Evolutionary conservation across 495 filamentous ascomycete species (phyloP), one percentile per base, ranked within the genome.

Genomic region (Trichoderma virens): DNA sequence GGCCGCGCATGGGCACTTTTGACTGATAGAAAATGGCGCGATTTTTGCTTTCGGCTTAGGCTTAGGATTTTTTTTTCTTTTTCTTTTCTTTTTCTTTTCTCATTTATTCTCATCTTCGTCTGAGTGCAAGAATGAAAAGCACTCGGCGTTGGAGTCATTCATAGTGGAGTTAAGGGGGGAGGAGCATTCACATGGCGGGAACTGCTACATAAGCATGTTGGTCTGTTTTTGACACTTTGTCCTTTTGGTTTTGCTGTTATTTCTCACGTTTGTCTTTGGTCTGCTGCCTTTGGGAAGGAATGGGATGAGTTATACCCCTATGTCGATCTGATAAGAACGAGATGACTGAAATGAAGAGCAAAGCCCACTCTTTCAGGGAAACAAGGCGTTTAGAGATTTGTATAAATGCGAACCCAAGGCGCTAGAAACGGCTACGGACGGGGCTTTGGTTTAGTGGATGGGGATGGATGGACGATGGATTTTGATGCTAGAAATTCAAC

Each of bases 1-100:
- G 75, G 2, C 75, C 75, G 3, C 67, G 70, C 2, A 68, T 70
- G 3, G 75, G 75, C 14, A 59, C 75, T 32, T 77, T 75, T 61
- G 31, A 56, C 25, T 56, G 25, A 56, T 27, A 16, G 8, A 30
- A 23, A 11, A 6, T 11, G 16, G 18, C 30, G 4, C 38, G 59
- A 5, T 31, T 34, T n/a, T 60, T 31, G 5, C 27, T 28, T 28
- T 9, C 59, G n/a, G 11, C 7, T 27, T 20, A n/a, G 16, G 4
- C 20, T 25, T 54, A n/a, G 7, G 6, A 27, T 6, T 54, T 59
- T 59, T 56, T 2, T 56, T 59, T 27, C 13, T 31, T 9, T 9
- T 20, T 20, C 51, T n/a, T n/a, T 9, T n/a, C 51, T 25, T 56
- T 25, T 31, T 18, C 16, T 9, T 30, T 30, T 32, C 0, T 16